A percentile compares a stretch with the other conserved stretches of the same genome.
Conservation (phyloP, 305 asterid genomes). For the Solanum hybrid region DNA sequence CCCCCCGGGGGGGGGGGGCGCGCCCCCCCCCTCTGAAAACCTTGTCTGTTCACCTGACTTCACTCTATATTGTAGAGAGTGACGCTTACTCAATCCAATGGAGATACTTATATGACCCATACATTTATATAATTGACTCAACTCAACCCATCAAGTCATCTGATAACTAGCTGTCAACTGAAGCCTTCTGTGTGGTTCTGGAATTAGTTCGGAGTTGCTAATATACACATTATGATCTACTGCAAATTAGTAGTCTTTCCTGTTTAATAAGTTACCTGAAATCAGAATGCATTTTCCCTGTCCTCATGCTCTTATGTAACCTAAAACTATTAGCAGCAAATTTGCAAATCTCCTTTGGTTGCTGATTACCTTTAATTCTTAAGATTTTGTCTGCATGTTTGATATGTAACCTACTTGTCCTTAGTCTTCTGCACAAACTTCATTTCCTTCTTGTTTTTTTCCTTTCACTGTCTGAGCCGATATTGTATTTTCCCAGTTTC, state of each 20-base stretch:
- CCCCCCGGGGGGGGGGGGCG: no score
- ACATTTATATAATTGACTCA: background rate
- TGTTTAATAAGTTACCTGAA: background rate
- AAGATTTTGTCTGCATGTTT: background rate
- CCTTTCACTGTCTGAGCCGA: background rate
- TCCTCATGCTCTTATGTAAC: background rate
- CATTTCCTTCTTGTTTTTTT: background rate
- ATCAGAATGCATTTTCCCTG: background rate
- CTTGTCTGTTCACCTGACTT: background rate
- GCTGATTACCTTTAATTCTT: background rate
- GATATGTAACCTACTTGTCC: background rate
- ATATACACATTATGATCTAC: background rate
- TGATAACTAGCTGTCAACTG: background rate
- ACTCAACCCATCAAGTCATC: background rate
- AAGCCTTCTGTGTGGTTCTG: background rate
- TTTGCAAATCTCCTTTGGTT: background rate
- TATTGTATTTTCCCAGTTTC: background rate
- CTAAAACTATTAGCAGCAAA: background rate
- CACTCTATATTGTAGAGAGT: background rate
- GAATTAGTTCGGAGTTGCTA: background rate
- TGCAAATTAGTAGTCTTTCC: background rate
- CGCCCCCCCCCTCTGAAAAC: background rate
- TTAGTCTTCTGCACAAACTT: background rate
- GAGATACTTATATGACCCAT: background rate
- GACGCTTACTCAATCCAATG: background rate